These are phyloP conservation scores for Cairneyella variabilis DNA, from an alignment of 495 filamentous ascomycete genomes.

Conservation along the genomic window DNA sequence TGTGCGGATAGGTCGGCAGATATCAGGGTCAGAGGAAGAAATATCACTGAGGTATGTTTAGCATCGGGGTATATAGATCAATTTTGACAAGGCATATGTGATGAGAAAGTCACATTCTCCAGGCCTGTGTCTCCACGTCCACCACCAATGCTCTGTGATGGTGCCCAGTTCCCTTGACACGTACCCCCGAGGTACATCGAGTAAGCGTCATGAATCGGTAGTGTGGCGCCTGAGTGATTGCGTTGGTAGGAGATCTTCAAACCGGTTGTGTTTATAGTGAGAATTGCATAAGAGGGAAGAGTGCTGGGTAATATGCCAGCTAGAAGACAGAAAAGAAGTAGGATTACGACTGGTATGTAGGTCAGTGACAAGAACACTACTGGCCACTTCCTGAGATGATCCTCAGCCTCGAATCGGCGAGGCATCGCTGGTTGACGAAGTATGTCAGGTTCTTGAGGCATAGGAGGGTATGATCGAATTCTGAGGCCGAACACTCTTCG, in stretches of 20 bases:
- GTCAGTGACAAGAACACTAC: background rate
- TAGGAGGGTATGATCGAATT: background rate
- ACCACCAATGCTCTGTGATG: background rate
- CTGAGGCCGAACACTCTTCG: too few species aligned
- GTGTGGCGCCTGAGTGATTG: background rate
- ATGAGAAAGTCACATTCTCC: background rate
- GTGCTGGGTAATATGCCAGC: background rate
- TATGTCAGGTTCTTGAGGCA: background rate
- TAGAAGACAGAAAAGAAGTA: conserved; percentile 3
- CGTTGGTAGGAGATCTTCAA: background rate
- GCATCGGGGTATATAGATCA: background rate
- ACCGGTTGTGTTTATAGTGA: conserved; percentile 5
- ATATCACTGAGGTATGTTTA: conserved; percentile 6
- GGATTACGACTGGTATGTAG: background rate
- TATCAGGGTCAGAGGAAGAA: background rate
- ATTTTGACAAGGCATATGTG: background rate
- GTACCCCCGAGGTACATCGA: conserved; percentile 3
- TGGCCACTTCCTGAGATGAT: too few species aligned
- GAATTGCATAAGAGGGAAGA: conserved; percentile 1
- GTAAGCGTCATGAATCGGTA: conserved; percentile 12
- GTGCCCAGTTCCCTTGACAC: background rate
- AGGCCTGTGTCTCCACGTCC: background rate
- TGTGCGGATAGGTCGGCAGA: background rate
- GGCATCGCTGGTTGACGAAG: background rate
- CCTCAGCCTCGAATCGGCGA: too few species aligned